Base-by-base conservation (phyloP, 352 stramenopile species). In the Globisporangium spinosum region DNA sequence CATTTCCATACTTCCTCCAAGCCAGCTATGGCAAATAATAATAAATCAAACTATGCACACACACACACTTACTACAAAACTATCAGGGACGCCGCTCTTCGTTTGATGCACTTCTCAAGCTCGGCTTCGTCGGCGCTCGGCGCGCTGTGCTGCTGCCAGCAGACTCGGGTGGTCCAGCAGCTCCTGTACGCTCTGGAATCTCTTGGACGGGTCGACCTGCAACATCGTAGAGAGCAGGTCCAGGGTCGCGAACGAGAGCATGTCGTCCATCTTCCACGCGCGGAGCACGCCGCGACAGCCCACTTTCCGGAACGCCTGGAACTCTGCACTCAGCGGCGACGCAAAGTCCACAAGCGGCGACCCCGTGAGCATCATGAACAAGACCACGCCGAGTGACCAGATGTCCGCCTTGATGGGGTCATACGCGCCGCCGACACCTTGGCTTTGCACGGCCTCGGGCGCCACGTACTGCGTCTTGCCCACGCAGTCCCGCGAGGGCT, bases 341-440 rank as follows among this genome's bases (percentile, higher is more conserved):
- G 80, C 80, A 38, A 77, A 67, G 20, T 57, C 35, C 20, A 80
- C 62, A 4, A 90, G 67, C 10, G 80, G 83, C 1, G 82, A 88
- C 0, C 85, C 85, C 34, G 85, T 90, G 45, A 93, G 68, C 67
- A 93, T 67, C 53, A 91, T 78, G 70, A 91, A 93, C 32, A 93
- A 70, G 29, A 91, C 65, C 7, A 87, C 76, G 6, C 85, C 83
- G 10, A 93, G 74, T 20, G 85, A 90, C 85, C 85, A 93, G 38
- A 92, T 71, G 59, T 93, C 85, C 15, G 79, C 85, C 45, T 72
- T 74, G 12, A 76, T 58, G 0, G 83, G 69, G 73, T 93, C 83
- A 72, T 91, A 93, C 1, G 49, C 22, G 0, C 15, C 20, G 51
- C 70, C 72, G 0, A 58, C 67, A 0, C 57, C 32, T n/a, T 62